These are phyloP conservation scores for Gillenia trifoliata DNA, from an alignment of 306 rosid species.

Conservation along the genomic window DNA sequence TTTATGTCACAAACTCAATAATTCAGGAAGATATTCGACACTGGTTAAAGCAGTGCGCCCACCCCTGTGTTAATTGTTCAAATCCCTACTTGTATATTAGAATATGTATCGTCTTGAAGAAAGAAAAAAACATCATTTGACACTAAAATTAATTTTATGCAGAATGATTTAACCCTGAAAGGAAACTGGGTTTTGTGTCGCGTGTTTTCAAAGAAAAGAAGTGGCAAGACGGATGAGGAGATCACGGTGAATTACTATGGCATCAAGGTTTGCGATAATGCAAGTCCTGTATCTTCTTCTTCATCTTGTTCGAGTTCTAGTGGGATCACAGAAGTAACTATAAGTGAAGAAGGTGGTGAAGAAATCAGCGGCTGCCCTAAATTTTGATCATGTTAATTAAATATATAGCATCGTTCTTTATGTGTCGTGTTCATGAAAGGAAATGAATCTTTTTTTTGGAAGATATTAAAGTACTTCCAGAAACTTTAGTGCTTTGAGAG, in stretches of 20 bases:
- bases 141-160: constrained; percentile 11
- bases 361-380: constrained; percentile 27
- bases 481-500: not conserved
- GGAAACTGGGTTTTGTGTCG: constrained; percentile 84
- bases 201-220: constrained; percentile 49
- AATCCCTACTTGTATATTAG: not conserved
- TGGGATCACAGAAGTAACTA: constrained; percentile 42
- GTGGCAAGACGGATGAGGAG: constrained; percentile 21
- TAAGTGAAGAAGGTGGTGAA: constrained; percentile 32
- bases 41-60: not conserved
- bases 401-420: not conserved
- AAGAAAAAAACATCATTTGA: not conserved
- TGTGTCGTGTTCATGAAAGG: constrained; percentile 7
- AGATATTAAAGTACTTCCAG: constrained; percentile 2
- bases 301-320: constrained; percentile 70
- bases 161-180: constrained; percentile 36
- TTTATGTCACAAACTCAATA: not conserved
- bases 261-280: not conserved
- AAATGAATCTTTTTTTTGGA: not conserved
- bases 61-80: not conserved
- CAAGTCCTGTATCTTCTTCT: constrained; percentile 26
- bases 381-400: constrained; percentile 1
- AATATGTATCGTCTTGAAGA: not conserved
- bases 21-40: not conserved
- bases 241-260: constrained; percentile 1